Conservation (phyloP, 2,329 filamentous ascomycete species). For the Didymella lethalis region DNA sequence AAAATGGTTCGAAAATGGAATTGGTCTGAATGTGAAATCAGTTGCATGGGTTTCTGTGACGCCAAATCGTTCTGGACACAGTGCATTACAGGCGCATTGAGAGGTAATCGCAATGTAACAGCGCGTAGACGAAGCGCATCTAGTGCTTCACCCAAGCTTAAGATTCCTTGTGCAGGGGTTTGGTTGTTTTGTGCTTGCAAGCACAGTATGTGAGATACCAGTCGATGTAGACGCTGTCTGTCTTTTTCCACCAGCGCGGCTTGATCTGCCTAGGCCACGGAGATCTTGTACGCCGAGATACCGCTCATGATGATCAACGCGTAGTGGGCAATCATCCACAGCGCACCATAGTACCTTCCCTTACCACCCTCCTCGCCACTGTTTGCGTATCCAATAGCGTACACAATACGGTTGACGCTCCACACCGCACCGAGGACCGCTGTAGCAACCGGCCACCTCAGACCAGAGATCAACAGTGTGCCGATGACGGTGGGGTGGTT, state of each 20-base stretch:
- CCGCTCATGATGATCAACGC: slow-evolving; percentile 39
- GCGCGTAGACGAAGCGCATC: neutral
- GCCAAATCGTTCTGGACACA: neutral
- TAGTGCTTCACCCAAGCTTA: neutral
- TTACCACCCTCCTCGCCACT: slow-evolving; percentile 50
- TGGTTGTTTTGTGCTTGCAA: neutral
- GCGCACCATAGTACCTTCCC: slow-evolving; percentile 53
- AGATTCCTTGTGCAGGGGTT: neutral
- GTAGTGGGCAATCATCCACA: slow-evolving; percentile 46
- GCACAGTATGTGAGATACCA: neutral
- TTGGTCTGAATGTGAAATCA: neutral
- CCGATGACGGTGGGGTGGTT: slow-evolving; percentile 62
- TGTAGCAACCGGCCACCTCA: slow-evolving; percentile 61
- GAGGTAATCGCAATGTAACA: neutral
- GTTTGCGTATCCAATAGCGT: slow-evolving; percentile 57
- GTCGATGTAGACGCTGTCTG: neutral
- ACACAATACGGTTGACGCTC: slow-evolving; percentile 60
- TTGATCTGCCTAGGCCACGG: slow-evolving; percentile 18
- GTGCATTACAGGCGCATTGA: neutral
- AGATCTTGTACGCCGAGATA: slow-evolving; percentile 37
- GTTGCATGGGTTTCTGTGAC: neutral
- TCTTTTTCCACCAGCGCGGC: neutral
- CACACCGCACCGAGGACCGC: slow-evolving; percentile 59
- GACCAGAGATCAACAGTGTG: slow-evolving; percentile 62
- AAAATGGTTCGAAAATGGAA: neutral